Conservation (phyloP, 768 basidiomycete genomes). For the Tylopilus balloui region DNA sequence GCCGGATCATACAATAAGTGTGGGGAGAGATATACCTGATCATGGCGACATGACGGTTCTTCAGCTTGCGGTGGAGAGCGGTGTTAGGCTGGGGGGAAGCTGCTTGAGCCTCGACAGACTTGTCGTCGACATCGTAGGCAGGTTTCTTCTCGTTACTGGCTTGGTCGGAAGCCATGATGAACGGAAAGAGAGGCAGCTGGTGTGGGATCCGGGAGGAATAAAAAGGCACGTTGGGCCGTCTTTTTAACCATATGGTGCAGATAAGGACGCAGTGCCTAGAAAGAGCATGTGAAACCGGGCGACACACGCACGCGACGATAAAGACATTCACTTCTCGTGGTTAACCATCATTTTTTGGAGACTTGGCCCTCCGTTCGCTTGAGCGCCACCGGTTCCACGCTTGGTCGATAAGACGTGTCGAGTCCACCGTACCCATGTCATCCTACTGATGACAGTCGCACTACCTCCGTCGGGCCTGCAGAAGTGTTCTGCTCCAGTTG, state of each 20-base stretch:
- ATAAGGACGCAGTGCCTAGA: slow-evolving; percentile 2
- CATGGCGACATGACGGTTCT: slow-evolving; percentile 35
- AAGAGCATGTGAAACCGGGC: background rate
- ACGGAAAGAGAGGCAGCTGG: background rate
- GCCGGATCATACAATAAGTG: no score
- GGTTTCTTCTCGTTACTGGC: slow-evolving; percentile 1
- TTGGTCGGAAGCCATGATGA: background rate
- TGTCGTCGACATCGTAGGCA: slow-evolving; percentile 1
- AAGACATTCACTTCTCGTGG: background rate
- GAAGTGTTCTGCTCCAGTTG: no score
- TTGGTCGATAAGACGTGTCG: no score
- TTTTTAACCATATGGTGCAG: background rate
- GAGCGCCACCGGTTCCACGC: background rate
- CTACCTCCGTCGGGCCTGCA: no score
- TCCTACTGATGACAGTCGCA: no score
- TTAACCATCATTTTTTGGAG: background rate
- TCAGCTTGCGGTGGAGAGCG: slow-evolving; percentile 26
- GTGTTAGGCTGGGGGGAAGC: background rate
- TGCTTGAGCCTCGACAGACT: slow-evolving; percentile 10
- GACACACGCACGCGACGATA: background rate
- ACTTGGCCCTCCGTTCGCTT: background rate
- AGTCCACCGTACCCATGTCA: no score
- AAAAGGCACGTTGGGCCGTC: background rate
- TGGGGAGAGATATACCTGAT: slow-evolving; percentile 23
- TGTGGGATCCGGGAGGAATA: background rate